Percentiles rank a stretch among this genome's conserved stretches.
phyloP scores from a whole-genome alignment of 306 rosid genomes.

The Cucumis cinereus region DNA sequence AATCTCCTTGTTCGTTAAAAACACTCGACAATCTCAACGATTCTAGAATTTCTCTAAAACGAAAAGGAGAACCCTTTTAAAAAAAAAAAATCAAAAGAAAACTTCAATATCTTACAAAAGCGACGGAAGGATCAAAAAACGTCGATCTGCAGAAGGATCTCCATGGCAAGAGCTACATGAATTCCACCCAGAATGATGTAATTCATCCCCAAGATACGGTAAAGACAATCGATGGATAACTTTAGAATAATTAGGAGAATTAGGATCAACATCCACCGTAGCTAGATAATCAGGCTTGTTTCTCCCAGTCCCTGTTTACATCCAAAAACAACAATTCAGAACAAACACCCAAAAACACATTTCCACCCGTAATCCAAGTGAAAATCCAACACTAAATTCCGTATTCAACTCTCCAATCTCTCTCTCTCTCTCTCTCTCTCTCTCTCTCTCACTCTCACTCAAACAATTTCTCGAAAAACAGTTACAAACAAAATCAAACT shows the following conservation, averaged over 20 bases:
- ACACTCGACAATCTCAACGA: not conserved
- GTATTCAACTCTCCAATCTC: no score
- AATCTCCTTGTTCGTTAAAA: not conserved
- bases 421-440: not conserved
- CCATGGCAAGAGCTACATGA: constrained; percentile 95
- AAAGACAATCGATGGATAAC: constrained; percentile 64
- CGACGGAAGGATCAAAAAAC: constrained; percentile 55
- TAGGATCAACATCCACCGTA: constrained; percentile 81
- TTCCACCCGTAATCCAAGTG: not conserved
- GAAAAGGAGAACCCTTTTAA: not conserved
- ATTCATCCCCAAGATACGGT: constrained; percentile 66
- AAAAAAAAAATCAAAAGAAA: not conserved
- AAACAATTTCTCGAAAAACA: not conserved
- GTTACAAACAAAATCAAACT: not conserved
- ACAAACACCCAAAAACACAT: not conserved
- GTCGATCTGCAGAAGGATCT: constrained; percentile 57
- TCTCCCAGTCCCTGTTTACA: constrained; percentile 64
- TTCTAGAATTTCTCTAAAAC: not conserved
- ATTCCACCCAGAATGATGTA: constrained; percentile 94
- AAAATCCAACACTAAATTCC: not conserved
- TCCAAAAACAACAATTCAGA: not conserved
- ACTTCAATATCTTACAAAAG: constrained; percentile 36
- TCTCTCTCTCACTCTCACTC: not conserved
- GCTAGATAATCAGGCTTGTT: constrained; percentile 90
- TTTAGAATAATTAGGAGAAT: constrained; percentile 67